These are phyloP conservation scores for Candida chauliodis DNA, from an alignment of 805 yeast species.

Conservation along the genomic window DNA sequence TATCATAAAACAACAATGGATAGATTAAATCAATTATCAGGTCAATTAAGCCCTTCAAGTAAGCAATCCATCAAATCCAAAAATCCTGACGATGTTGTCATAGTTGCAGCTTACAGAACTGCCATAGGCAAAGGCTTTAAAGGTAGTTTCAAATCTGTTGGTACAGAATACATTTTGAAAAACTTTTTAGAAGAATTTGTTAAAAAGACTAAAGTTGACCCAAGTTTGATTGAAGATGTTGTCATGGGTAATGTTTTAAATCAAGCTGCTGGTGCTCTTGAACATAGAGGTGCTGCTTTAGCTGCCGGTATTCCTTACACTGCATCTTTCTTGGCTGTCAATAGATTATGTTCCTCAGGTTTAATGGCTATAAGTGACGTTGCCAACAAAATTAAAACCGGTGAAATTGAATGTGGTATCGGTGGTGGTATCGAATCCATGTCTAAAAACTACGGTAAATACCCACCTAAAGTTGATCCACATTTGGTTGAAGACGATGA, in stretches of 20 bases:
- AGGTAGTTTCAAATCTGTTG: constrained; percentile 80
- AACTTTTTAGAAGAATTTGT: constrained; percentile 63
- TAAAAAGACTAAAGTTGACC: constrained; percentile 47
- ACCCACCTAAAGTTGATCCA: constrained; percentile 43
- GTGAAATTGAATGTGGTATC: constrained; percentile 88
- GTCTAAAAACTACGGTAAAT: constrained; percentile 86
- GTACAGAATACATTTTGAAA: constrained; percentile 73
- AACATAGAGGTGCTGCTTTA: constrained; percentile 86
- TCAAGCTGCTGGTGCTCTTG: constrained; percentile 91
- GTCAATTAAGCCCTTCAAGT: constrained; percentile 40
- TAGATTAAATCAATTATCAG: constrained; percentile 45
- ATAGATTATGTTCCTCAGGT: constrained; percentile 95
- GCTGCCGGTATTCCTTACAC: constrained; percentile 88
- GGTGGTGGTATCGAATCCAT: constrained; percentile 94
- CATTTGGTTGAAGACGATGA: constrained; percentile 33
- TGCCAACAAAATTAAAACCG: constrained; percentile 80
- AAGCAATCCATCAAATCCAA: constrained; percentile 47
- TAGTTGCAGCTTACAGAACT: constrained; percentile 87
- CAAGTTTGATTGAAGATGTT: constrained; percentile 69
- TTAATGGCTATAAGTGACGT: constrained; percentile 85
- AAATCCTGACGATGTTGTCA: constrained; percentile 84
- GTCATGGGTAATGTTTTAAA: constrained; percentile 90
- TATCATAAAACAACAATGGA: too few relatives aligned
- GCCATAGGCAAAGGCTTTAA: constrained; percentile 85
- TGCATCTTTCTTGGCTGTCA: constrained; percentile 76